These are phyloP conservation scores for Paracoccidioides lutzii DNA, from an alignment of 2,329 filamentous ascomycete genomes.

Conservation along the genomic window DNA sequence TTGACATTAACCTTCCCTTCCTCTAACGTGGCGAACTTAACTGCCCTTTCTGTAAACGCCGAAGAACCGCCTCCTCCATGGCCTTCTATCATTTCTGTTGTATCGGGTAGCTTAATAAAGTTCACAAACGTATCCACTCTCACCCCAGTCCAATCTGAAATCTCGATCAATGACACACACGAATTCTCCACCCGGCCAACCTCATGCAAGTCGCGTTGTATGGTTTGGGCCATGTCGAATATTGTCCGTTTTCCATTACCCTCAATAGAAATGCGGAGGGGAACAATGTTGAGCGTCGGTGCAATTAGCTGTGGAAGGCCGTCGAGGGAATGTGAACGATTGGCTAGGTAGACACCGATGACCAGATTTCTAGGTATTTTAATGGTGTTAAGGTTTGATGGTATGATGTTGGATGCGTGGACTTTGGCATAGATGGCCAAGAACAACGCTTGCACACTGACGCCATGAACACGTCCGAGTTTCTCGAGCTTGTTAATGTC, in stretches of 20 bases:
- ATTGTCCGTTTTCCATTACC: constrained; percentile 22
- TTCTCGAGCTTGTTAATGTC: constrained; percentile 30
- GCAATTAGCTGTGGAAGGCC: constrained; percentile 41
- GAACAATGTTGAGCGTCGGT: constrained; percentile 70
- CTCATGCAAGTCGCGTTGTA: constrained; percentile 55
- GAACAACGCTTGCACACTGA: constrained; percentile 62
- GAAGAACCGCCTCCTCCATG: not conserved
- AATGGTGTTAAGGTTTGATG: not conserved
- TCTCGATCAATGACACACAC: constrained; percentile 54
- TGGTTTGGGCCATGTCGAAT: constrained; percentile 40
- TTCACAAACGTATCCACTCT: constrained; percentile 65
- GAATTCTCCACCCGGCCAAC: constrained; percentile 47
- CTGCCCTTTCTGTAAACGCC: not conserved
- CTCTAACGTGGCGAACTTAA: constrained; percentile 2
- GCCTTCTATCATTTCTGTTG: constrained; percentile 4
- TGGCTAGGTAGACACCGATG: constrained; percentile 74
- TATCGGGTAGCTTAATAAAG: constrained; percentile 50
- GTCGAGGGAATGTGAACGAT: constrained; percentile 46
- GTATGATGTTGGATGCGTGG: not conserved
- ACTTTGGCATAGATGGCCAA: constrained; percentile 52
- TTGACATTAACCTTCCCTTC: constrained; percentile 1
- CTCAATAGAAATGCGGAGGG: constrained; percentile 44
- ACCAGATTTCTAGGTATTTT: constrained; percentile 33
- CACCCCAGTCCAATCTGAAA: constrained; percentile 61
- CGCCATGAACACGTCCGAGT: constrained; percentile 38